These are phyloP conservation scores for Teratosphaeriaceae sp. DNA, from an alignment of 2,329 filamentous ascomycete species.

Conservation along the genomic window DNA sequence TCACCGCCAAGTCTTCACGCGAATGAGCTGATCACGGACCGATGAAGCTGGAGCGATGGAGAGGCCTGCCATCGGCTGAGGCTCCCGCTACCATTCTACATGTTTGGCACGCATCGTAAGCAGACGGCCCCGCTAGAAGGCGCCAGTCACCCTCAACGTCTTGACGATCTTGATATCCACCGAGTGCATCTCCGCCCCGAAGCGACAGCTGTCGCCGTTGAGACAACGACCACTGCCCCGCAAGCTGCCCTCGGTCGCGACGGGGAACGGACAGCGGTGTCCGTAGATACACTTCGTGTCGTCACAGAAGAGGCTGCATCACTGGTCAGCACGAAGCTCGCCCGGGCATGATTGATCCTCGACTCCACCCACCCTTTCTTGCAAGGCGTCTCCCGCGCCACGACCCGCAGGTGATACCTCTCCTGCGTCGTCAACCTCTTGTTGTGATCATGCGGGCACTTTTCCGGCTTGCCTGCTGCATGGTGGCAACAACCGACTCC, in stretches of 20 bases:
- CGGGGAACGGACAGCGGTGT: constrained; percentile 52
- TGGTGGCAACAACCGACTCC: constrained; percentile 51
- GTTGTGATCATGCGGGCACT: constrained; percentile 51
- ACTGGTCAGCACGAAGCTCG: neutral
- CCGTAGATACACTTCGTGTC: constrained; percentile 58
- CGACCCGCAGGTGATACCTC: constrained; percentile 47
- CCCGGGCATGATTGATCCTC: neutral
- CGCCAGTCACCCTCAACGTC: constrained; percentile 31
- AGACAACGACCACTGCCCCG: constrained; percentile 49
- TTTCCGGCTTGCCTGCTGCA: constrained; percentile 36
- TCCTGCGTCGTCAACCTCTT: constrained; percentile 49
- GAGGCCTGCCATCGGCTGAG: too few relatives aligned
- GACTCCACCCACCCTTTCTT: constrained; percentile 42
- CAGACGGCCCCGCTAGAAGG: constrained; percentile 5
- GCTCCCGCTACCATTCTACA: neutral
- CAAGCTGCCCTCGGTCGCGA: constrained; percentile 32
- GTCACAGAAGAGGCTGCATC: constrained; percentile 41
- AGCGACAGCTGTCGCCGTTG: constrained; percentile 53
- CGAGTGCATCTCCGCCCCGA: constrained; percentile 50
- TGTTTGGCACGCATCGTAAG: too few relatives aligned
- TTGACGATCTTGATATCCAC: constrained; percentile 53
- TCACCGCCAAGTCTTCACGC: too few relatives aligned
- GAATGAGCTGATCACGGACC: too few relatives aligned
- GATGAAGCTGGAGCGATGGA: too few relatives aligned
- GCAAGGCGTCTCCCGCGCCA: constrained; percentile 58